Percentiles rank a stretch among this genome's conserved stretches.
Conservation (phyloP, 306 rosid genomes). For the Cajanus cajan region DNA sequence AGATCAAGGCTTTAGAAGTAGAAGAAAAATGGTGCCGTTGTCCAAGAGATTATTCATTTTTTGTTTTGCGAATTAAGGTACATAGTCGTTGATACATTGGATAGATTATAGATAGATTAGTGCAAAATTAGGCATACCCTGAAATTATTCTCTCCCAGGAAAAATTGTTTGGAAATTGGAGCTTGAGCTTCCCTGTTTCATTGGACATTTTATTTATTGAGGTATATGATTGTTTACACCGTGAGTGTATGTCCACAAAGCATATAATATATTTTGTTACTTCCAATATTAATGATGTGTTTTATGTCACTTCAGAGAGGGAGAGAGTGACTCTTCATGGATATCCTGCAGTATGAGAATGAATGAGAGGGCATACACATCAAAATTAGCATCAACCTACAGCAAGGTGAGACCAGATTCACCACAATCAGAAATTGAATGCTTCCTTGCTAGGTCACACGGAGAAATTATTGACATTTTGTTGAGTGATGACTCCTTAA, state of each 20-base stretch:
- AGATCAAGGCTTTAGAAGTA: neutral
- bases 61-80: neutral
- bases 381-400: neutral
- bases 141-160: neutral
- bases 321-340: neutral
- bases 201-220: neutral
- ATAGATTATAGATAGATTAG: neutral
- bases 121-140: neutral
- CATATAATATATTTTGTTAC: neutral
- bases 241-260: neutral
- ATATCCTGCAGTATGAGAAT: neutral
- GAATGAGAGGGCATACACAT: neutral
- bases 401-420: neutral
- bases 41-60: neutral
- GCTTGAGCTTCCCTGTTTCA: neutral
- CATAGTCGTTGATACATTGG: slow-evolving; percentile 7
- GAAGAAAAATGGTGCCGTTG: neutral
- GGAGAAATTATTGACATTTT: neutral
- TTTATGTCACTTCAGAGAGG: neutral
- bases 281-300: neutral
- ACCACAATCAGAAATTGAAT: neutral
- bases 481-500: neutral
- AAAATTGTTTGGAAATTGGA: neutral
- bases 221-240: neutral
- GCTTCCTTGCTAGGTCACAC: neutral